Evolutionary conservation across 345 rosid genomes (phyloP), one percentile per base, ranked within the genome.

Genomic region (Chamaenerion angustifolium): DNA sequence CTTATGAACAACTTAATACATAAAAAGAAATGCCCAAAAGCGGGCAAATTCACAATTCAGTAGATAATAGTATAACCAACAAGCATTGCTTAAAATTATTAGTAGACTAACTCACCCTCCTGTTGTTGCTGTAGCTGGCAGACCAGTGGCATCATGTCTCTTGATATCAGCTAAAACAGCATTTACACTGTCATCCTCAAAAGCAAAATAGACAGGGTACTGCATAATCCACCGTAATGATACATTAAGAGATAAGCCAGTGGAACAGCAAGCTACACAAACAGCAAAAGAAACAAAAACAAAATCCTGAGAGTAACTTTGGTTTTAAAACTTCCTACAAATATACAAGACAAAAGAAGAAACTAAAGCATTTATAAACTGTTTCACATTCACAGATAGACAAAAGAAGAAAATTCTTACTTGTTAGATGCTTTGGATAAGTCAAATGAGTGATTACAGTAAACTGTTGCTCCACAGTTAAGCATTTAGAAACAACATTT

Each of bases 141-240:
- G 98, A 67, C 98, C 95, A 61, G 74, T 72, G 17, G 68, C 82
- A 65, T 92, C 98, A 78, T 68, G 78, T 64, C 71, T 84, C 82
- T 82, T 80, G 48, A 92, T 75, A 65, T 82, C 93, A 59, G 86
- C 82, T 76, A 87, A 70, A 48, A 87, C 81, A 53, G 74, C 64
- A 58, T 76, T 73, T 60, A 89, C 74, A 56, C 84, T 83, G 56
- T 87, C 88, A 68, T 87, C 68, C 81, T 87, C 98, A 65, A 84
- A 92, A 6, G 95, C 88, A 55, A 92, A 92, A 76, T 92, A 92
- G 43, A 84, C 96, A 18, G 98, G 98, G 74, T 71, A 92, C 98
- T 92, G 81, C 49, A 48, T 47, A 17, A 59, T 41, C 68, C 51
- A 10, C 50, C 52, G 11, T 18, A 56, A 53, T 15, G n/a, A 25